Conservation (phyloP, 441 rosid species). For the Erodium moschatum region DNA sequence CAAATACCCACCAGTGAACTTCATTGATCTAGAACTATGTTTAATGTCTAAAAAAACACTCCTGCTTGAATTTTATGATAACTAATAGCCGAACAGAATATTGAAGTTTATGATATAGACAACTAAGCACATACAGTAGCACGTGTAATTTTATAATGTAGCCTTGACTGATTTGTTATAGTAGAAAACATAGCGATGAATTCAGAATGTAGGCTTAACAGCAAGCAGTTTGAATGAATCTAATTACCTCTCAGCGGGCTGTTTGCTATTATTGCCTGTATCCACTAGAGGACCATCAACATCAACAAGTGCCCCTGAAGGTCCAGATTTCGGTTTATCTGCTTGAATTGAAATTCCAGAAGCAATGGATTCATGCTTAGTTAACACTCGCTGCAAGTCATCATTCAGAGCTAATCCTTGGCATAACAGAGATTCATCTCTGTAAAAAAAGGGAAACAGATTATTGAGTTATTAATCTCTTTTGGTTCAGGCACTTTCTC, state of each 20-base stretch:
- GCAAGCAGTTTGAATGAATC: constrained; percentile 7
- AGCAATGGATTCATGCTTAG: constrained; percentile 76
- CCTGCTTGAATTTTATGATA: neutral
- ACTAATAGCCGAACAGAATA: neutral
- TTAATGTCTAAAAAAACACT: neutral
- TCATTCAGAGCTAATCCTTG: constrained; percentile 91
- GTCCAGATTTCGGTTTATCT: constrained; percentile 46
- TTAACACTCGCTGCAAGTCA: constrained; percentile 88
- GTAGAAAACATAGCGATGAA: neutral
- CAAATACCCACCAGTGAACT: constrained; percentile 10
- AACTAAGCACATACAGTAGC: neutral
- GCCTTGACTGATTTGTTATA: neutral
- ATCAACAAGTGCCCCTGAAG: constrained; percentile 46
- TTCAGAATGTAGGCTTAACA: neutral
- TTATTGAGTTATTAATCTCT: neutral
- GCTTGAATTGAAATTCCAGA: constrained; percentile 48
- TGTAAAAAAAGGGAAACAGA: constrained; percentile 23
- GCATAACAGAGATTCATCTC: constrained; percentile 85
- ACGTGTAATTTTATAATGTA: neutral
- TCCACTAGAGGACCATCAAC: constrained; percentile 63
- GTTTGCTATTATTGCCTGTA: constrained; percentile 51
- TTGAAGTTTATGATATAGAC: neutral
- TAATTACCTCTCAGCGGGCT: constrained; percentile 45
- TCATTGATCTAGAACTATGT: neutral
- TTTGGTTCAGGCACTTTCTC: no score